phyloP scores from a whole-genome alignment of 495 filamentous ascomycete genomes.

The Podospora pseudopauciseta region DNA sequence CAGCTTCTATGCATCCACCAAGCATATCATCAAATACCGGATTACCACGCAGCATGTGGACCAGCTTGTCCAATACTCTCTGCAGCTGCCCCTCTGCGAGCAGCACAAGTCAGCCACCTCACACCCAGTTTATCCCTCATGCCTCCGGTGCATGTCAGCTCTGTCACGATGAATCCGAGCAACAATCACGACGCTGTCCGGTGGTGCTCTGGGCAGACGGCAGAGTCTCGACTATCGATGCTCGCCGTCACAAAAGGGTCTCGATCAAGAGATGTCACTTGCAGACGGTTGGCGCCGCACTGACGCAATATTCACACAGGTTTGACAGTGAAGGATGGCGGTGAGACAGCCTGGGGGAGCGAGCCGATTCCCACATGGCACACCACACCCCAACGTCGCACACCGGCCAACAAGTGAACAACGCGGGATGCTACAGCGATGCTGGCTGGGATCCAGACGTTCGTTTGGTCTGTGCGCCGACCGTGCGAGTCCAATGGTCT shows the following conservation, averaged over 20 bases:
- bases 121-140: neutral
- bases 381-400: neutral
- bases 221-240: neutral
- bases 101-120: conserved; percentile 3
- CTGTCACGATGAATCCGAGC: neutral
- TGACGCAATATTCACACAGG: conserved; percentile 15
- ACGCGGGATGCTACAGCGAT: conserved; percentile 5
- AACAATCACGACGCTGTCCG: neutral
- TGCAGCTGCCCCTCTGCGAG: neutral
- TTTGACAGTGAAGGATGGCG: conserved; percentile 5
- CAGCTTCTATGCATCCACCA: conserved; percentile 3
- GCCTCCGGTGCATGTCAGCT: neutral
- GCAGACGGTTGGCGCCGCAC: conserved; percentile 11
- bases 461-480: conserved; percentile 10
- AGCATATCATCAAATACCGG: neutral
- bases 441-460: neutral
- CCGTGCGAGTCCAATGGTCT: conserved; percentile 16
- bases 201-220: neutral
- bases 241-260: neutral
- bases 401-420: neutral
- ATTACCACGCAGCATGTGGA: conserved; percentile 1
- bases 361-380: conserved; percentile 11
- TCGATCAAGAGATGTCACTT: neutral
- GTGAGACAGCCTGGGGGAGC: conserved; percentile 5
- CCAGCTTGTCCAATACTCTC: neutral